These are phyloP conservation scores for Leucoagaricus sp. DNA, from an alignment of 1,284 basidiomycete genomes.

Conservation along the genomic window DNA sequence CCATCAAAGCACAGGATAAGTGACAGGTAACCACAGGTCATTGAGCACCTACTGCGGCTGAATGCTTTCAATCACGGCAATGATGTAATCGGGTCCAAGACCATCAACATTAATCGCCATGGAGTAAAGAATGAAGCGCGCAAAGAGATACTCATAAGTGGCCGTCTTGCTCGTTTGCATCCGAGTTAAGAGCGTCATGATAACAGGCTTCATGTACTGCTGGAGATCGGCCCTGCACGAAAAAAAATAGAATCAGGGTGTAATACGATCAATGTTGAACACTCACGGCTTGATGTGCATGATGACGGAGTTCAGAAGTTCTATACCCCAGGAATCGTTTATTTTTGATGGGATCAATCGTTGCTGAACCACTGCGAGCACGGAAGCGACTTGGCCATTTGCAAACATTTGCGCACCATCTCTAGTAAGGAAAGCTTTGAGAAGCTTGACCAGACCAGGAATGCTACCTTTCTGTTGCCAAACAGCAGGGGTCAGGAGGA, in stretches of 20 bases:
- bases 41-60: slow-evolving; percentile 70
- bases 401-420: slow-evolving; percentile 72
- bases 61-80: slow-evolving; percentile 78
- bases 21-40: slow-evolving; percentile 8
- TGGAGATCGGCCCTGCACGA: slow-evolving; percentile 59
- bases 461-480: slow-evolving; percentile 98
- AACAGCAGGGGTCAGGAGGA: slow-evolving; percentile 83
- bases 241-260: slow-evolving; percentile 2
- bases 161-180: slow-evolving; percentile 92
- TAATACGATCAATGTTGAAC: slow-evolving; percentile 1
- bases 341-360: slow-evolving; percentile 84
- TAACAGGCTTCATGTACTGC: slow-evolving; percentile 76
- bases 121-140: slow-evolving; percentile 76
- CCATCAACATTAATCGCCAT: slow-evolving; percentile 78
- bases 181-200: slow-evolving; percentile 83
- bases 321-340: slow-evolving; percentile 92
- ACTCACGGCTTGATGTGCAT: slow-evolving; percentile 75
- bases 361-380: slow-evolving; percentile 92
- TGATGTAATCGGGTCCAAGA: slow-evolving; percentile 76
- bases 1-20: slow-evolving; percentile 42
- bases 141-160: slow-evolving; percentile 84
- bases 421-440: slow-evolving; percentile 82
- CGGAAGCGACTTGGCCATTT: slow-evolving; percentile 73
- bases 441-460: slow-evolving; percentile 88
- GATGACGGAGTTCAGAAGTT: slow-evolving; percentile 82